Percentiles rank a stretch among this genome's conserved stretches.
phyloP scores from a whole-genome alignment of 805 yeast genomes.

The Peterozyma toletana region DNA sequence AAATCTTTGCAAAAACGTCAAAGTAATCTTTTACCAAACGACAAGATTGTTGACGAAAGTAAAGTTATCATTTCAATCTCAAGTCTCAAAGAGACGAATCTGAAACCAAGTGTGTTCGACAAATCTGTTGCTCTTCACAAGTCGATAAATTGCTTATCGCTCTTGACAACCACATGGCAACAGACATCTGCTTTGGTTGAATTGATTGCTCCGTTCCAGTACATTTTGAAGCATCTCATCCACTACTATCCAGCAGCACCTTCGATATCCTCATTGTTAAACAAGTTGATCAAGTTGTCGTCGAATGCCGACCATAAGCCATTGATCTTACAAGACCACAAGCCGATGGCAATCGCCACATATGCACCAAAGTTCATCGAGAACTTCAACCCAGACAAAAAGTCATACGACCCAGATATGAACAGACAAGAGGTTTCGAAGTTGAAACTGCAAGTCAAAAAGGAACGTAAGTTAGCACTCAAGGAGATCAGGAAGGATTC shows the following conservation, averaged over 20 bases:
- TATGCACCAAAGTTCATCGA: conserved; percentile 91
- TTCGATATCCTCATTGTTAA: conserved; percentile 25
- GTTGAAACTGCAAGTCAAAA: conserved; percentile 78
- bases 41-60: neutral
- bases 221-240: conserved; percentile 31
- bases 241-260: conserved; percentile 27
- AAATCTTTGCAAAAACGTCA: conserved; percentile 8
- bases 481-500: conserved; percentile 89
- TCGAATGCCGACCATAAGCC: conserved; percentile 58
- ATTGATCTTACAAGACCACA: conserved; percentile 74
- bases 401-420: conserved; percentile 79
- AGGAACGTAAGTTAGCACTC: conserved; percentile 81
- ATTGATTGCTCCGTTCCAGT: conserved; percentile 39
- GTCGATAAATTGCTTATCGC: conserved; percentile 24
- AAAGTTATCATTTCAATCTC: neutral
- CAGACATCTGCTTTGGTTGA: conserved; percentile 58
- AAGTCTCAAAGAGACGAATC: neutral
- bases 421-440: conserved; percentile 78
- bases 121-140: conserved; percentile 27
- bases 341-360: conserved; percentile 77
- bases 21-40: conserved; percentile 12
- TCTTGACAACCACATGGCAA: conserved; percentile 40
- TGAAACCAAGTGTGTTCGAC: conserved; percentile 11
- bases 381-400: conserved; percentile 92
- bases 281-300: conserved; percentile 40